phyloP scores from a whole-genome alignment of 805 yeast species.

The Millerozyma miso region DNA sequence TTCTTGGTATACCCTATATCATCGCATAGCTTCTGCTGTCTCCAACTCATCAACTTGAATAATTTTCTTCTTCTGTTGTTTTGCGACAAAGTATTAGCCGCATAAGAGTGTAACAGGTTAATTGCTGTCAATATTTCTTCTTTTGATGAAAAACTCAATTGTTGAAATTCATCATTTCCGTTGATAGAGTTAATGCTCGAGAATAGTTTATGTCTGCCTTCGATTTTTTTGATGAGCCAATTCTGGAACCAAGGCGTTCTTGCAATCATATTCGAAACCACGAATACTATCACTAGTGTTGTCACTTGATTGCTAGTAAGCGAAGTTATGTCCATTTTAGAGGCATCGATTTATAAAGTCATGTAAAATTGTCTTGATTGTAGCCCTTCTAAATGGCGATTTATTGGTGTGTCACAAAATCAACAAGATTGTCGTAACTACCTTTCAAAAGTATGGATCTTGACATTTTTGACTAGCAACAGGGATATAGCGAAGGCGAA shows the following conservation, averaged over 20 bases:
- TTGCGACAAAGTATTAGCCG: constrained; percentile 33
- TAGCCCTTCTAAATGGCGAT: no score
- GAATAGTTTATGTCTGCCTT: neutral
- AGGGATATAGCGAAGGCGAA: neutral
- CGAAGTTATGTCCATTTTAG: constrained; percentile 4
- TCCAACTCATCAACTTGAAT: constrained; percentile 46
- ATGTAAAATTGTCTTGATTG: no score
- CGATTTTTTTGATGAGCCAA: constrained; percentile 7
- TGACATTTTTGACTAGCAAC: neutral
- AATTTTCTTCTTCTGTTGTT: constrained; percentile 43
- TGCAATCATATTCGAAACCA: constrained; percentile 31
- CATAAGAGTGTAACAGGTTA: constrained; percentile 44
- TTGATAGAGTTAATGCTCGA: neutral
- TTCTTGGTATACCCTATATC: constrained; percentile 53
- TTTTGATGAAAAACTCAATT: constrained; percentile 17
- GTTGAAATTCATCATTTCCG: constrained; percentile 8
- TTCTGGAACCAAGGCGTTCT: constrained; percentile 18
- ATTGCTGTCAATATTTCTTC: constrained; percentile 40
- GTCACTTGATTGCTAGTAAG: constrained; percentile 23
- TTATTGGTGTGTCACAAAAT: neutral
- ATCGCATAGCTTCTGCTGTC: constrained; percentile 53
- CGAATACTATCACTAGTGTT: constrained; percentile 22
- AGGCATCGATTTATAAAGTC: no score
- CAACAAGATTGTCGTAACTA: neutral
- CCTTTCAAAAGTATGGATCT: no score